These are phyloP conservation scores for Polychytrium aggregatum DNA, from an alignment of 192 early-diverging fungal genomes.

Conservation along the genomic window DNA sequence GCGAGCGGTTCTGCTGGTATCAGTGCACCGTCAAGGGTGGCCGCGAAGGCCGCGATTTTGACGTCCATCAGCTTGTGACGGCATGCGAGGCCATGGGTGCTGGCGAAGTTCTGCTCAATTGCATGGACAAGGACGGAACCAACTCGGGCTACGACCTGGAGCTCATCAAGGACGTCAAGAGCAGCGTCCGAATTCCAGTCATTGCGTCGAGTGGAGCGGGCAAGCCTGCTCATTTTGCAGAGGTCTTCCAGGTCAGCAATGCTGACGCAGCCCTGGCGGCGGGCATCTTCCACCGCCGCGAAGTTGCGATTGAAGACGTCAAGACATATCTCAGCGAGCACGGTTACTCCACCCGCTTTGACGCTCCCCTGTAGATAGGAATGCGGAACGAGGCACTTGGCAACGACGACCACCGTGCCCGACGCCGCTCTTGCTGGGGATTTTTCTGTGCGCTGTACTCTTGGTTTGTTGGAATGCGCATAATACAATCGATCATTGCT, in stretches of 20 bases:
- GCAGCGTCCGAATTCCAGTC: slow-evolving; percentile 82
- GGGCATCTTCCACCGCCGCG: slow-evolving; percentile 94
- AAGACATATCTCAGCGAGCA: slow-evolving; percentile 56
- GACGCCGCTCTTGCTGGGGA: no score
- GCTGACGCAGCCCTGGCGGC: slow-evolving; percentile 96
- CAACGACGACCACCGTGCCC: no score
- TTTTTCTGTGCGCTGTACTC: no score
- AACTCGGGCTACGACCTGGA: slow-evolving; percentile 94
- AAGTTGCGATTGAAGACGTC: slow-evolving; percentile 81
- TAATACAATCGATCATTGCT: no score
- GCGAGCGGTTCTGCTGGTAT: slow-evolving; percentile 95
- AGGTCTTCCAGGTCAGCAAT: slow-evolving; percentile 73
- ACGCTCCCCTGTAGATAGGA: no score
- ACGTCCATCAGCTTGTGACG: slow-evolving; percentile 81
- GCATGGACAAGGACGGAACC: slow-evolving; percentile 98
- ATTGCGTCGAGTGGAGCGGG: slow-evolving; percentile 96
- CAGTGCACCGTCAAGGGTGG: slow-evolving; percentile 99
- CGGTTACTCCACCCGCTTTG: slow-evolving; percentile 2
- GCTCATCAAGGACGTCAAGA: slow-evolving; percentile 67
- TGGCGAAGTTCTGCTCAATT: slow-evolving; percentile 95
- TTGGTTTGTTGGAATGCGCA: no score
- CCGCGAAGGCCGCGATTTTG: slow-evolving; percentile 86
- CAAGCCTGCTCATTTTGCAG: slow-evolving; percentile 68
- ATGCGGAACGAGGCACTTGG: no score
- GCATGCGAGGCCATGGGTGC: slow-evolving; percentile 86